These are phyloP conservation scores for Diplotaxis tenuifolia DNA, from an alignment of 345 rosid genomes.

Conservation along the genomic window DNA sequence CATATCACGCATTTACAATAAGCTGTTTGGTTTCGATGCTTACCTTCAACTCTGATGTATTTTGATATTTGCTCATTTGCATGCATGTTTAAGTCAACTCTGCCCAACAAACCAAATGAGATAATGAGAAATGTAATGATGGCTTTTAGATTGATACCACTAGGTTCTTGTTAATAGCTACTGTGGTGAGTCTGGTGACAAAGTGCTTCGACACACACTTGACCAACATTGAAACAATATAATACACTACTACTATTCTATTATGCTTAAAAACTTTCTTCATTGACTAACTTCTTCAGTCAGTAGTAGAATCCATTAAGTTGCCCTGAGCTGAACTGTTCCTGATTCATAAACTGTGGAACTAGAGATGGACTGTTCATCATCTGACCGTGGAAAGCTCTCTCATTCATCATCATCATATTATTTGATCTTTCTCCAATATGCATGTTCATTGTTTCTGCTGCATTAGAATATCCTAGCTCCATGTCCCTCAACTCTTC, in stretches of 20 bases:
- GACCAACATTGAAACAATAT: constrained; percentile 5
- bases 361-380: constrained; percentile 13
- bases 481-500: constrained; percentile 24
- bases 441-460: constrained; percentile 30
- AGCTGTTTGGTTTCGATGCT: neutral
- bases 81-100: neutral
- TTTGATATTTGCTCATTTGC: neutral
- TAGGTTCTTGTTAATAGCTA: neutral
- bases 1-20: too few species aligned
- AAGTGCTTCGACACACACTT: neutral
- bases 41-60: too few species aligned
- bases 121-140: neutral
- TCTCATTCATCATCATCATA: constrained; percentile 27
- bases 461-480: constrained; percentile 31
- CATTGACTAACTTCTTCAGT: neutral
- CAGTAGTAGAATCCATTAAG: constrained; percentile 25
- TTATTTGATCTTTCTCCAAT: constrained; percentile 19
- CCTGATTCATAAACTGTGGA: constrained; percentile 18
- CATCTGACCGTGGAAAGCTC: constrained; percentile 8
- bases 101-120: neutral
- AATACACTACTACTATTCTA: neutral
- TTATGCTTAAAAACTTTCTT: neutral
- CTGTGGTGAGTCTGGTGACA: neutral
- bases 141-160: neutral
- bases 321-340: constrained; percentile 25